phyloP scores from a whole-genome alignment of 169 alveolate genomes.

The Plasmodium vivax region DNA sequence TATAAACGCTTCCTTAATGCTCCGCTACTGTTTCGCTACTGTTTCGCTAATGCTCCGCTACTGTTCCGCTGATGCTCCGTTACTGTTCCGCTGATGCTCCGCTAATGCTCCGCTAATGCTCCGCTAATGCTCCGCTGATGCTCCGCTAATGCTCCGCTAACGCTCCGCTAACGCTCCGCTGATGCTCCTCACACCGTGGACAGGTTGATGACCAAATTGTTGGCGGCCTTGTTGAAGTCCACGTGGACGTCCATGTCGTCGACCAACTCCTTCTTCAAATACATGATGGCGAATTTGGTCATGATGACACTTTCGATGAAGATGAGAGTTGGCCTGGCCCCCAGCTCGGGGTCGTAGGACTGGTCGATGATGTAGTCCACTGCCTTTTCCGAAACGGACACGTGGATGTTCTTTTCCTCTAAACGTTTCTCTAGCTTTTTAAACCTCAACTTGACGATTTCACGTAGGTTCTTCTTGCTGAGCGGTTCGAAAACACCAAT shows the following conservation, averaged over 20 bases:
- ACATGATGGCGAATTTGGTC: slow-evolving; percentile 73
- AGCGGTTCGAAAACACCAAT: slow-evolving; percentile 79
- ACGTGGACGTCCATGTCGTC: slow-evolving; percentile 71
- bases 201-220: slow-evolving; percentile 44
- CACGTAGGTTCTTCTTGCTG: slow-evolving; percentile 42
- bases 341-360: slow-evolving; percentile 73
- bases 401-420: slow-evolving; percentile 54
- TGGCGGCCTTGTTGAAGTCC: slow-evolving; percentile 12
- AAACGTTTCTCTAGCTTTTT: slow-evolving; percentile 68
- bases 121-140: no score
- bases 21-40: no score
- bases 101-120: no score
- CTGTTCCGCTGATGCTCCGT: no score
- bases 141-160: no score
- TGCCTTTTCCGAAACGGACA: slow-evolving; percentile 57
- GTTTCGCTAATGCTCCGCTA: no score
- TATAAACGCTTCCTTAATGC: no score
- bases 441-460: slow-evolving; percentile 78
- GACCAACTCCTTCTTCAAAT: slow-evolving; percentile 48
- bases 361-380: slow-evolving; percentile 67
- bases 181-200: background rate
- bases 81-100: no score
- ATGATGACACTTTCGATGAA: slow-evolving; percentile 74
- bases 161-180: background rate
- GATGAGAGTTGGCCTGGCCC: slow-evolving; percentile 75